These are phyloP conservation scores for Rhinocladiella mackenziei DNA, from an alignment of 2,329 filamentous ascomycete species.

Conservation along the genomic window DNA sequence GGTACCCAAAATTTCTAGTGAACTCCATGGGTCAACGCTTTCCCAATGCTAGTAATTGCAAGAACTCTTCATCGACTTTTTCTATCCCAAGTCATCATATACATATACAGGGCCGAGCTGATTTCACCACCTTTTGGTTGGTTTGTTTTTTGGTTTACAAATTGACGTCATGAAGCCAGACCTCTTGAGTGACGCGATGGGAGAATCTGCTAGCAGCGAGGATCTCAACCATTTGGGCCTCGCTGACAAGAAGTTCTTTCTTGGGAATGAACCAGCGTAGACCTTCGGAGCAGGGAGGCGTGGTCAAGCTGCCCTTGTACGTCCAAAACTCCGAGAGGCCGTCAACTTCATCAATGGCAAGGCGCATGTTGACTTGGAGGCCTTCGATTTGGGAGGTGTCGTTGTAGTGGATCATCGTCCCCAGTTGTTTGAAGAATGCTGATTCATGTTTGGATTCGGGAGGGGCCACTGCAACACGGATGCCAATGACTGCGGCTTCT, in stretches of 20 bases:
- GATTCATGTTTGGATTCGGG: conserved; percentile 8
- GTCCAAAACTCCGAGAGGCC: conserved; percentile 38
- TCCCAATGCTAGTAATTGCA: too few relatives aligned
- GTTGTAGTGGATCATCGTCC: conserved; percentile 38
- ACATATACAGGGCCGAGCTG: too few relatives aligned
- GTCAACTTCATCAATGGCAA: conserved; percentile 24
- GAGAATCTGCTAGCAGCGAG: conserved; percentile 45
- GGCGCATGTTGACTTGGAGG: conserved; percentile 18
- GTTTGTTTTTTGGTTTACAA: conserved; percentile 29
- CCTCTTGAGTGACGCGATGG: conserved; percentile 44
- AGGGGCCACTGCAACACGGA: conserved; percentile 41
- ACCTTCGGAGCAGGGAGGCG: conserved; percentile 58
- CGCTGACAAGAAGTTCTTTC: conserved; percentile 40
- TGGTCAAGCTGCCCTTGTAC: conserved; percentile 59
- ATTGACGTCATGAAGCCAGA: conserved; percentile 47
- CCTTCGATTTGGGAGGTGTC: conserved; percentile 30
- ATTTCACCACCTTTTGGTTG: too few relatives aligned
- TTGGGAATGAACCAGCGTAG: conserved; percentile 47
- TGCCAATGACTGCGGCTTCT: conserved; percentile 45
- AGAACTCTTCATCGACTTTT: too few relatives aligned
- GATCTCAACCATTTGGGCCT: conserved; percentile 47
- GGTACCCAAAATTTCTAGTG: too few relatives aligned
- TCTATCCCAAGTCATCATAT: too few relatives aligned
- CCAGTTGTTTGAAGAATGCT: conserved; percentile 40
- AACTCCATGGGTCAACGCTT: too few relatives aligned